These are phyloP conservation scores for Colletotrichum acutatum DNA, from an alignment of 2,329 filamentous ascomycete species.

Conservation along the genomic window DNA sequence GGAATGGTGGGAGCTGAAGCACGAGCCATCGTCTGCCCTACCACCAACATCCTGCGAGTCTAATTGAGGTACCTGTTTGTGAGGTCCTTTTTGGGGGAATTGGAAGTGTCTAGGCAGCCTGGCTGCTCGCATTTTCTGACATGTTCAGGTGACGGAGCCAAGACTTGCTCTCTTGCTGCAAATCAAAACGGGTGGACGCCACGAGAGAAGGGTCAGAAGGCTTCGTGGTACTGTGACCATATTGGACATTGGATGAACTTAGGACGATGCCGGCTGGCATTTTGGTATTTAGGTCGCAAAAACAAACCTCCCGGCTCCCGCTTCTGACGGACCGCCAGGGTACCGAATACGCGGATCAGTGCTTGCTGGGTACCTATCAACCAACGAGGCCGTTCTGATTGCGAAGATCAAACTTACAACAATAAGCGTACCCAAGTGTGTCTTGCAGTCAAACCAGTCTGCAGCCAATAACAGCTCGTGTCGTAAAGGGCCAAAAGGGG, in stretches of 20 bases:
- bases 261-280: not conserved
- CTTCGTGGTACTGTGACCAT: not conserved
- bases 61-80: slow-evolving; percentile 4
- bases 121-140: not conserved
- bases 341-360: not conserved
- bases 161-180: not conserved
- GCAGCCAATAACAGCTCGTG: not conserved
- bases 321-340: not conserved
- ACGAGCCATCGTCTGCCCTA: not conserved
- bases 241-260: not conserved
- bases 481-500: not conserved
- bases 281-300: not conserved
- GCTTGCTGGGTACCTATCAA: not conserved
- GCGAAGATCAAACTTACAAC: not conserved
- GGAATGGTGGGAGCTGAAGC: not conserved
- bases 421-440: not conserved
- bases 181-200: not conserved
- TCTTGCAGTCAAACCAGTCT: not conserved
- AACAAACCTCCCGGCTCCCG: not conserved
- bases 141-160: not conserved
- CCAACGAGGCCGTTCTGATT: not conserved
- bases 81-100: not conserved
- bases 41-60: slow-evolving; percentile 7
- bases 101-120: not conserved
- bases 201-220: not conserved